Conservation (phyloP, 2,329 filamentous ascomycete species). For the Epicoccum nigrum region DNA sequence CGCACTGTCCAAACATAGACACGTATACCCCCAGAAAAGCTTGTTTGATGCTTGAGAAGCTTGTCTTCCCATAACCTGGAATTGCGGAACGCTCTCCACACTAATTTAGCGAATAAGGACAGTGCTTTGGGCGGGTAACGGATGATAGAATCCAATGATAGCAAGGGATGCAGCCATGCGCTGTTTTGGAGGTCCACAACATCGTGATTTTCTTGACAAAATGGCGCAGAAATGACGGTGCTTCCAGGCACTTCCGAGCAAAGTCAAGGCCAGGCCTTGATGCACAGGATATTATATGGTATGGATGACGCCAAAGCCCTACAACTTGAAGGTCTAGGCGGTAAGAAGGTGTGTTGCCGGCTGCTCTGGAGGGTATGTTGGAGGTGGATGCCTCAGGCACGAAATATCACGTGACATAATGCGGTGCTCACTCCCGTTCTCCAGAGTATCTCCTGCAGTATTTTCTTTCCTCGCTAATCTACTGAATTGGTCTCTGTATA, state of each 20-base stretch:
- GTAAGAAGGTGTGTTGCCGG: too few relatives aligned
- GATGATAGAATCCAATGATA: slow-evolving; percentile 1
- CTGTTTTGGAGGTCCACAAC: slow-evolving; percentile 8
- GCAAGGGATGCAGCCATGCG: background rate
- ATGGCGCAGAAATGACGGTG: slow-evolving; percentile 16
- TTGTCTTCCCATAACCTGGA: slow-evolving; percentile 24
- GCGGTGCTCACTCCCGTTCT: too few relatives aligned
- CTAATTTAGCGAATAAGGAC: background rate
- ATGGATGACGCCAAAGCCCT: too few relatives aligned
- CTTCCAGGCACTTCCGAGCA: background rate
- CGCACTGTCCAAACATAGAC: slow-evolving; percentile 10
- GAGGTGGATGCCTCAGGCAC: too few relatives aligned
- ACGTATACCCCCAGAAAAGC: slow-evolving; percentile 24
- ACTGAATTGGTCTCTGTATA: too few relatives aligned
- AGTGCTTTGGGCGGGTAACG: background rate
- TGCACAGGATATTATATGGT: background rate
- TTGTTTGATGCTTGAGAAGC: slow-evolving; percentile 39
- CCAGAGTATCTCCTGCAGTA: too few relatives aligned
- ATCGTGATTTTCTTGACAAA: slow-evolving; percentile 8
- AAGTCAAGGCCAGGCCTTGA: background rate
- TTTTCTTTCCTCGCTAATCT: too few relatives aligned
- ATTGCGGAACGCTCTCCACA: slow-evolving; percentile 5
- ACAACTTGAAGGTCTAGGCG: too few relatives aligned
- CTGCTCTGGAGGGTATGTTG: too few relatives aligned
- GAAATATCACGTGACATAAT: too few relatives aligned